Evolutionary conservation across 352 stramenopile species (phyloP).

Genomic region (Phytophthora pisi): DNA sequence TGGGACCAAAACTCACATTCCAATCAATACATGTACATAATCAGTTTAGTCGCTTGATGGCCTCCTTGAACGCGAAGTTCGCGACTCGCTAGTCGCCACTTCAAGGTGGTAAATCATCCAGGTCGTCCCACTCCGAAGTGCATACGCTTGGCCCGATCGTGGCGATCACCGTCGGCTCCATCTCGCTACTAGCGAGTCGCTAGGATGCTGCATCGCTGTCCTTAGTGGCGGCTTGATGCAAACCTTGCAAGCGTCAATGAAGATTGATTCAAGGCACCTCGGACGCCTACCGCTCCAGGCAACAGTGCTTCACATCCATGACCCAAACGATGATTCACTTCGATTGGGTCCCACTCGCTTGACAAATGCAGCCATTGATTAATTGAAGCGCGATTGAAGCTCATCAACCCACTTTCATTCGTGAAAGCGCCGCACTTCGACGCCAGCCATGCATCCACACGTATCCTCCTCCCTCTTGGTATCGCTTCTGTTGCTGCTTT

Average conservation of each 20-base stretch:
- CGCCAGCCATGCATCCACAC: no score
- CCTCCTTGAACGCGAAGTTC: no score
- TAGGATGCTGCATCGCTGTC: no score
- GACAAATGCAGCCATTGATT: neutral
- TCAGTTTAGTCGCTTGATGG: neutral
- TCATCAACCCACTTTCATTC: neutral
- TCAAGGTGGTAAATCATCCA: neutral
- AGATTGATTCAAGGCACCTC: constrained; percentile 1
- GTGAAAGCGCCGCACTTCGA: neutral
- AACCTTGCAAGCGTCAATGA: neutral
- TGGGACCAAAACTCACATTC: neutral
- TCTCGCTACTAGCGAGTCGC: no score
- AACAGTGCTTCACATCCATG: no score
- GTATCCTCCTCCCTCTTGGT: no score
- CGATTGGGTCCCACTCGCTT: neutral
- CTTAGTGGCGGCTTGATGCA: neutral
- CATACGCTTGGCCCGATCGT: no score
- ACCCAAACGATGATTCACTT: neutral
- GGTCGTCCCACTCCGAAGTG: no score
- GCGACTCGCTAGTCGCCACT: neutral
- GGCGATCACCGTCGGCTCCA: no score
- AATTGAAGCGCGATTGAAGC: neutral
- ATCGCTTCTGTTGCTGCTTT: neutral
- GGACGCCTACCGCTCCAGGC: constrained; percentile 2
- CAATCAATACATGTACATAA: neutral